Evolutionary conservation across 1,139 yeast species (phyloP), one percentile per base, ranked within the genome.

Genomic region (Scheffersomyces segobiensis): DNA sequence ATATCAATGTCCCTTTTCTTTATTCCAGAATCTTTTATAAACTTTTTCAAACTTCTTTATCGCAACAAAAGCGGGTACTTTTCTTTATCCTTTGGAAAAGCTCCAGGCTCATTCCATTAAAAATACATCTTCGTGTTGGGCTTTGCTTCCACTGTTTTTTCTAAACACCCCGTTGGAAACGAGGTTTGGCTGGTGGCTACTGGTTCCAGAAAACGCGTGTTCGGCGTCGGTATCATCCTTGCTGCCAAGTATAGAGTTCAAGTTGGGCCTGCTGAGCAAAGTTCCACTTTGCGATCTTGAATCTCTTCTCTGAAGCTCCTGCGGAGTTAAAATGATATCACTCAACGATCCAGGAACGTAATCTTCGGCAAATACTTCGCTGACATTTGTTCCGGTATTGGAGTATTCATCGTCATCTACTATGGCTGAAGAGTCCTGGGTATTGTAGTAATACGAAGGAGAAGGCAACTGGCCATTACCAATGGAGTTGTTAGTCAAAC

Each of bases 341-440:
- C 87, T 83, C 52, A 91, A 75, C 24, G 92, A 83, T 1, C 88
- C 87, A 2, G 97, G 97, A 2, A 91, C 91, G 65, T 85, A 88
- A 67, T 90, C 96, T 63, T 89, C 93, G 60, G 82, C 88, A 65
- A 79, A 83, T 20, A 81, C 68, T 20, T 65, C 72, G 42, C 66
- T 69, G n/a, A 65, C 71, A n/a, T 52, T 61, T 6, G 53, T 53
- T 12, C 56, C 56, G 55, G 57, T 59, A 46, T 60, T 57, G 26
- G 49, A 56, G 48, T 62, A 64, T 52, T 64, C 67, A 21, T 64
- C 68, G 42, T 67, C 70, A 46, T 69, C 72, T 3, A 55, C 63
- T 26, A 68, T 60, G 2, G 70, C 69, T 6, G 67, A 63, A 20
- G 63, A 59, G 52, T 60, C 63, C 24, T 48, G 50, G 21, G 26